phyloP scores from a whole-genome alignment of 768 basidiomycete species.

The Gymnopilus dilepis region DNA sequence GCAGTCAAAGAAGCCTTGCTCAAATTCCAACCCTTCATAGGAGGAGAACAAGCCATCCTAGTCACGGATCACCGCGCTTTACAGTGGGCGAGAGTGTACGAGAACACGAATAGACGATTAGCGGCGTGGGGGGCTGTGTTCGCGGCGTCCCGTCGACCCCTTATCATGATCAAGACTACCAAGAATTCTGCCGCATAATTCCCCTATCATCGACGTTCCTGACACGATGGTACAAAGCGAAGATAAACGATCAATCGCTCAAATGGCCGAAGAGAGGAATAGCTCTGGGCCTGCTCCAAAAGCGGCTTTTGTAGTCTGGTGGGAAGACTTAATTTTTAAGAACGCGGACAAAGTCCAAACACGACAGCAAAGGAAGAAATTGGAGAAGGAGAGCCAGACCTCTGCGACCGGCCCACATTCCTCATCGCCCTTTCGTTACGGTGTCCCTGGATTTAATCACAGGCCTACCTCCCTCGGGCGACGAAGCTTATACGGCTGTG shows the following conservation, averaged over 20 bases:
- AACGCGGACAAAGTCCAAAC: constrained; percentile 4
- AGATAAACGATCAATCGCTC: not conserved
- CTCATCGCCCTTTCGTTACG: constrained; percentile 24
- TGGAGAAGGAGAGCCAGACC: constrained; percentile 13
- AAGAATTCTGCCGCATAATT: constrained; percentile 21
- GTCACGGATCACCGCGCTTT: constrained; percentile 32
- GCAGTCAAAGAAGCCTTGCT: constrained; percentile 24
- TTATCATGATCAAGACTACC: constrained; percentile 26
- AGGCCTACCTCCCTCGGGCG: constrained; percentile 26
- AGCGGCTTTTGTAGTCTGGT: constrained; percentile 27
- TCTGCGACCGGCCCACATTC: constrained; percentile 27
- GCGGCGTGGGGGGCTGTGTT: constrained; percentile 39
- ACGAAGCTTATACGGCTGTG: constrained; percentile 20
- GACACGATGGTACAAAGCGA: constrained; percentile 12
- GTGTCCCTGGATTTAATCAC: constrained; percentile 30
- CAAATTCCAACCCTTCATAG: constrained; percentile 40
- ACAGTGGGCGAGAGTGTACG: constrained; percentile 29
- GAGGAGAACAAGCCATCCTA: constrained; percentile 35
- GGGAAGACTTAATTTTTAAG: constrained; percentile 29
- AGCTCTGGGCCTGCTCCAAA: constrained; percentile 15
- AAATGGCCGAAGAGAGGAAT: constrained; percentile 9
- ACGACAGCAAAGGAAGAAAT: too few species aligned
- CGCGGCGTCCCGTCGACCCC: constrained; percentile 34
- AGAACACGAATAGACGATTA: constrained; percentile 30
- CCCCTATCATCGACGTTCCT: constrained; percentile 18